Base-by-base conservation (phyloP, 352 stramenopile genomes). In the Phytophthora pseudosyringae region DNA sequence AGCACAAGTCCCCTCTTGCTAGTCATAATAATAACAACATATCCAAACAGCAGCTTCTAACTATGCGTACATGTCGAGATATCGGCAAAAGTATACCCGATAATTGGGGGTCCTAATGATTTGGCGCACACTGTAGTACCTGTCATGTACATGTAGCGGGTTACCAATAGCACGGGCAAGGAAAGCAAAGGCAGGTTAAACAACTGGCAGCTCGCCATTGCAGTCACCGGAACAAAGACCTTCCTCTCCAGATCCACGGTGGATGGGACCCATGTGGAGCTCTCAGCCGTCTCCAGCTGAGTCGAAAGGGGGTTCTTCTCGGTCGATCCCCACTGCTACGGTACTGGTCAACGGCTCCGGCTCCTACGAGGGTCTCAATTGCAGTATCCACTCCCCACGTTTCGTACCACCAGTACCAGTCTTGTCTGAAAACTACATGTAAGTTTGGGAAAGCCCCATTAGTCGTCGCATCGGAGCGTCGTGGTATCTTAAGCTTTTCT, bases 341-440 rank as follows among this genome's bases (percentile, higher is more conserved):
- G 21, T 21, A 21, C 21, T 65, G 48, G 50, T 59, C 57, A 65
- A 46, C 38, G n/a, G n/a, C 8, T 53, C 32, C 41, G 16, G 41
- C 41, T 52, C 9, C 28, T 38, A 7, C 0, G 7, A 25, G 21
- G 5, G 15, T 15, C 4, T 44, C 15, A 35, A 35, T 11, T 35
- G 15, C 12, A 25, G 36, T 18, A 41, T 41, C 38, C 16, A 45
- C 39, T 45, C 48, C 48, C 45, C 33, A 32, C 38, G 16, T 50
- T 41, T 11, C 11, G 51, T 50, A 26, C 51, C 16, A 50, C 51
- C 9, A n/a, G 49, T 38, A 21, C 16, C 16, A 53, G 33, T n/a
- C 16, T 28, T 53, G n/a, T 60, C 58, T 58, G 60, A 52, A 64
- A 62, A 44, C 40, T 33, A 41, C 21, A 21, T n/a, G n/a, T n/a